These are phyloP conservation scores for Drosera spatulata DNA, from an alignment of 179 eudicot genomes.

Conservation along the genomic window DNA sequence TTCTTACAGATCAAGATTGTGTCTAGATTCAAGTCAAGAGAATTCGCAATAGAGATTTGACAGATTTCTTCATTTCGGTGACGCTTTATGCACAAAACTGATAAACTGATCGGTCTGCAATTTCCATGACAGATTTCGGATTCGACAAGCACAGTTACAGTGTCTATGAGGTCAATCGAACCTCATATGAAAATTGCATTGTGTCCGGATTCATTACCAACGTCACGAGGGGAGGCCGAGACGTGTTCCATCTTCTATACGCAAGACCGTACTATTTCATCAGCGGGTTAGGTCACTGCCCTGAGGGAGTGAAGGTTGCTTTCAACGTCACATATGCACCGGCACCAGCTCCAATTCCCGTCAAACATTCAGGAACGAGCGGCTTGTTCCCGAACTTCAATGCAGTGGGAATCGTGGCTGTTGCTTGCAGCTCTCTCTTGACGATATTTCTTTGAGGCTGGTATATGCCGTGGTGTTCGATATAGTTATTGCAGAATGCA, in stretches of 20 bases:
- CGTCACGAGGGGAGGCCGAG: constrained; percentile 53
- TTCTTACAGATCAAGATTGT: too few species aligned
- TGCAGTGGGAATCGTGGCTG: too few species aligned
- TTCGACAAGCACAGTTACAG: constrained; percentile 34
- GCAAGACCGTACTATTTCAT: constrained; percentile 46
- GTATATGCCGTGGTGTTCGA: too few species aligned
- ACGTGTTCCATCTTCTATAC: constrained; percentile 43
- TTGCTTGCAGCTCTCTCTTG: too few species aligned
- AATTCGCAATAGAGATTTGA: neutral
- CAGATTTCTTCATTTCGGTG: neutral
- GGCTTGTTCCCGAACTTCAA: too few species aligned
- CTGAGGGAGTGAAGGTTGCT: constrained; percentile 39
- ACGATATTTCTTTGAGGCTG: too few species aligned
- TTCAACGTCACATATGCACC: constrained; percentile 15
- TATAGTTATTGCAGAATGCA: too few species aligned
- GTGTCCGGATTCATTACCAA: constrained; percentile 35
- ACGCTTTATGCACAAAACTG: neutral
- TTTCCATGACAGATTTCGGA: constrained; percentile 23
- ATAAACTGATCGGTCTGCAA: too few species aligned
- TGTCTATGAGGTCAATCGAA: constrained; percentile 51
- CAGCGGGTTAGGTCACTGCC: constrained; percentile 54
- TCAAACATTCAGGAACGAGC: too few species aligned
- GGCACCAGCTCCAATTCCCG: too few species aligned
- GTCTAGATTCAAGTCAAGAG: too few species aligned
- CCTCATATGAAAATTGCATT: constrained; percentile 30